Evolutionary conservation across 495 filamentous ascomycete genomes (phyloP).

Genomic region (Aspergillus diversus): DNA sequence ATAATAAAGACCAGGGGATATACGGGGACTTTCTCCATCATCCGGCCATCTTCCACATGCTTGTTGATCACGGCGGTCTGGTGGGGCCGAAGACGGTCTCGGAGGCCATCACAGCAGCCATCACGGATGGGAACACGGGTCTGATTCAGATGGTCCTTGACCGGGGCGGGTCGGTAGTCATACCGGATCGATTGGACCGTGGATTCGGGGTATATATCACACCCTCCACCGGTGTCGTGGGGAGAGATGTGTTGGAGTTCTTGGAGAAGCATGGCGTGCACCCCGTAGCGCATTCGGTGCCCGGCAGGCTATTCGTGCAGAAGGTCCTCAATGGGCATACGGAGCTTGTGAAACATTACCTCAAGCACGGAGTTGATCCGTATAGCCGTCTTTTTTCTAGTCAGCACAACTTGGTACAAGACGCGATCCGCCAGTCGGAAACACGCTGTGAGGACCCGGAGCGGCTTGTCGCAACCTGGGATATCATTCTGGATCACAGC

Average conservation of each 20-base stretch:
- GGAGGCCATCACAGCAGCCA: not conserved
- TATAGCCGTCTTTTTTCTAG: not conserved
- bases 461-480: not conserved
- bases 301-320: not conserved
- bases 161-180: not conserved
- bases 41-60: not conserved
- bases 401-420: not conserved
- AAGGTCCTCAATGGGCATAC: not conserved
- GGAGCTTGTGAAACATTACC: not conserved
- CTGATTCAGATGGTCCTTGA: not conserved
- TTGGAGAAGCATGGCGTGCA: not conserved
- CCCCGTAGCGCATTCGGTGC: not conserved
- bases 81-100: not conserved
- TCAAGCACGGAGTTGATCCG: not conserved
- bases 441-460: not conserved
- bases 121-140: not conserved
- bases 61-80: not conserved
- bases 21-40: not conserved
- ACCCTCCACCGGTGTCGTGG: not conserved
- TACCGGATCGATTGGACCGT: not conserved
- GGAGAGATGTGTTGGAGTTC: not conserved
- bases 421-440: not conserved
- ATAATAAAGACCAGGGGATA: not conserved
- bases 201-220: not conserved
- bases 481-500: too few species aligned